Base-by-base conservation (phyloP, 2,329 filamentous ascomycete species). In the Hypoxylon sp. region DNA sequence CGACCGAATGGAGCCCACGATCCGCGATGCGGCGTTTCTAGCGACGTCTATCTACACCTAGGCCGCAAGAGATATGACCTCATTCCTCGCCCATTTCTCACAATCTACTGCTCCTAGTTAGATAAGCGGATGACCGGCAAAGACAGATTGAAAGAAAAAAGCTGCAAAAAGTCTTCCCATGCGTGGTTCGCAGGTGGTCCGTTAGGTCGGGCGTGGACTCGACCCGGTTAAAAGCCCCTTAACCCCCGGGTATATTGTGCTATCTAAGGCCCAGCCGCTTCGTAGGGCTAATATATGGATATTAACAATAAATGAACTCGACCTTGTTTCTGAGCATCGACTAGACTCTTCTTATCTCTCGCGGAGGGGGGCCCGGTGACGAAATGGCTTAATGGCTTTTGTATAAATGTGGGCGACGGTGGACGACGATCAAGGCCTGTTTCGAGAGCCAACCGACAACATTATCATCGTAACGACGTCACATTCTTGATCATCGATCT, bases 191-290 rank as follows among this genome's bases (percentile, higher is more conserved):
- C n/a, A 46, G 28, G 56, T 70, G 69, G 70, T 66, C 66, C 62
- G 66, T 64, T 67, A 30, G 32, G 52, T 57, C 63, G 62, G 62
- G 55, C 65, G 51, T 20, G 51, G 67, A 72, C 72, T 71, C 72
- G 68, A 74, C 68, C 74, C 74, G 74, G 74, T 67, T 75, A 74
- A 76, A 75, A 30, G 52, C 40, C 32, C 55, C 50, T 45, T 74
- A 53, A 56, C 61, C 30, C 73, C 73, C 73, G 73, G 73, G 69
- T 74, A 76, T 75, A 67, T 66, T 72, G 44, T 65, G 61, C 49
- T 67, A 68, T 68, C 61, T 65, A 58, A 62, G 70, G 61, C 70
- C 62, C 65, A 67, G 69, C 59, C 68, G 58, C 44, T 68, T 62
- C 67, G 65, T 44, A 48, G 26, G 51, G 51, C 56, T 71, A 72